Base-by-base conservation (phyloP, 2,329 filamentous ascomycete genomes). In the Fusarium hainanense region DNA sequence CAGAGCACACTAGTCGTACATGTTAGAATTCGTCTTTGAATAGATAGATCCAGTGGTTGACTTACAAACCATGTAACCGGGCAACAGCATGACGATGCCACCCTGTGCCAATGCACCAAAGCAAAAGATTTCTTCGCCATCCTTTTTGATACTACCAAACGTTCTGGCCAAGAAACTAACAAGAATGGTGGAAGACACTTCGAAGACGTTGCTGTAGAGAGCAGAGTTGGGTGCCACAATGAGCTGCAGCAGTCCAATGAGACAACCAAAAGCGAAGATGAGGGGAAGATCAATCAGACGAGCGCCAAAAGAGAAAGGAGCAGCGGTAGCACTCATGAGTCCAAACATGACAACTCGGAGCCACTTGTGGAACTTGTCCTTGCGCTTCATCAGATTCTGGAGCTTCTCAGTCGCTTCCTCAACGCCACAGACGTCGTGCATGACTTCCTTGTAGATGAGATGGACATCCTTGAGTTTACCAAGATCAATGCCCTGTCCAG, bases 241-340 rank as follows among this genome's bases (percentile, higher is more conserved):
- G 16, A 93, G 84, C 75, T 94, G 91, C 43, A 94, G 80, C 66
- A 89, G 81, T 1, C 92, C 92, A 2, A 94, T 84, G 10, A 93
- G 80, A 70, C 86, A 90, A 2, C 92, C 92, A 3, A 94, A 84
- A 21, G 90, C 64, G 77, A 93, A 94, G 25, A 87, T 86, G 40
- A 94, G 85, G 0, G 91, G 92, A 43, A 94, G 82, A 74, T 95
- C 92, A 70, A 93, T 89, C 2, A 88, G 83, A 14, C 92, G 85
- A 7, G 89, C 91, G 66, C 87, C 83, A 75, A 94, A 94, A 1
- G 92, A 92, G 74, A 94, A 94, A 0, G 92, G 91, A 0, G 90
- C 92, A 10, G 92, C 91, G 4, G 84, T 86, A 0, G 88, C 90
- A 47, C 90, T 92, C 13, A 92, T 92, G 41, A 93, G 81, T 4